phyloP scores from a whole-genome alignment of 2,329 filamentous ascomycete genomes.

The Penicillium olsonii region DNA sequence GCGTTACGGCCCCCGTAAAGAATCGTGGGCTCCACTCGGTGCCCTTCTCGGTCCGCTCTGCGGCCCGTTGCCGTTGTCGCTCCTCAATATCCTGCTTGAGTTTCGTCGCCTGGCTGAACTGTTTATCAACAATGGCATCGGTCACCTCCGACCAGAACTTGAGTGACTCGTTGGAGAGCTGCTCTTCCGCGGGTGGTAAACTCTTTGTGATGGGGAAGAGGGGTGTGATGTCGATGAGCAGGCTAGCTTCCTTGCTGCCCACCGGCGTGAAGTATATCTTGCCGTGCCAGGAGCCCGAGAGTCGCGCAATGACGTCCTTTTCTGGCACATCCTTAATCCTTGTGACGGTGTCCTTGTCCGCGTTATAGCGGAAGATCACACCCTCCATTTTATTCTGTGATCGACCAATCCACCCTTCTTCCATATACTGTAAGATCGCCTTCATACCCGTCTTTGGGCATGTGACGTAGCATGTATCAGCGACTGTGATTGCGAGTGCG shows the following conservation, averaged over 20 bases:
- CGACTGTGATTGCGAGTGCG: slow-evolving; percentile 84
- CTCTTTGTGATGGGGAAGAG: slow-evolving; percentile 77
- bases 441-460: slow-evolving; percentile 91
- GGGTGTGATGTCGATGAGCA: slow-evolving; percentile 86
- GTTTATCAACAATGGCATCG: slow-evolving; percentile 77
- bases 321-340: slow-evolving; percentile 85
- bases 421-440: slow-evolving; percentile 86
- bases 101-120: slow-evolving; percentile 79
- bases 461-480: slow-evolving; percentile 83
- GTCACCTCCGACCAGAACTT: slow-evolving; percentile 88
- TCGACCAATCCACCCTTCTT: slow-evolving; percentile 92
- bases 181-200: slow-evolving; percentile 73
- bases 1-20: slow-evolving; percentile 67
- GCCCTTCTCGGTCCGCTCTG: slow-evolving; percentile 70
- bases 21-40: slow-evolving; percentile 83
- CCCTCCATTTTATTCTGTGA: slow-evolving; percentile 90
- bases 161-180: slow-evolving; percentile 86
- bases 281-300: slow-evolving; percentile 84
- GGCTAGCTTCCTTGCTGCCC: slow-evolving; percentile 55
- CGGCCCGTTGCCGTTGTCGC: slow-evolving; percentile 78
- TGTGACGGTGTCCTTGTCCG: slow-evolving; percentile 76
- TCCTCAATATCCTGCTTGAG: slow-evolving; percentile 93
- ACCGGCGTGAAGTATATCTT: slow-evolving; percentile 62
- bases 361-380: slow-evolving; percentile 86
- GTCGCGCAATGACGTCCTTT: slow-evolving; percentile 75